Evolutionary conservation across 768 basidiomycete species (phyloP).

Genomic region (Mycena chlorophos): DNA sequence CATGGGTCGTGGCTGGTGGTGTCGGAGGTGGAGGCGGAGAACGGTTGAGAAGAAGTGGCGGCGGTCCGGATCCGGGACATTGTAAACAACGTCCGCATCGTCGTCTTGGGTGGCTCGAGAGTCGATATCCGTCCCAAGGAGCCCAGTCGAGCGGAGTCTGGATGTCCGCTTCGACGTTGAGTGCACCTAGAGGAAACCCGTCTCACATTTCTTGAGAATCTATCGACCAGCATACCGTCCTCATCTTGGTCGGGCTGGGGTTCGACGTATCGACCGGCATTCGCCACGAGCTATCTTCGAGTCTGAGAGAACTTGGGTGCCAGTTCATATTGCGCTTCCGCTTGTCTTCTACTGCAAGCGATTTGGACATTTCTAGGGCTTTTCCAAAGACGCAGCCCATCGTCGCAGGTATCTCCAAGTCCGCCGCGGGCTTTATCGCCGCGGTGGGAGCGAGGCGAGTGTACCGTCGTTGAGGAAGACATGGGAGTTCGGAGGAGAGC

Average conservation of each 20-base stretch:
- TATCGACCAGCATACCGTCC: constrained; percentile 56
- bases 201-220: background rate
- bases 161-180: constrained; percentile 66
- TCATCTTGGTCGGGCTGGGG: constrained; percentile 69
- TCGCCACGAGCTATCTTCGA: constrained; percentile 62
- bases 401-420: constrained; percentile 74
- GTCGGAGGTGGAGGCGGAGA: too few species aligned
- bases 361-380: constrained; percentile 63
- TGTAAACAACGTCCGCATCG: constrained; percentile 63
- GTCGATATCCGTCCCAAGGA: constrained; percentile 40
- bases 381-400: constrained; percentile 59
- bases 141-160: constrained; percentile 62
- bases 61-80: too few species aligned
- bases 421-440: constrained; percentile 65
- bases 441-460: constrained; percentile 42
- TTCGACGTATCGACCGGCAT: constrained; percentile 75
- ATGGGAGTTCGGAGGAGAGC: too few species aligned
- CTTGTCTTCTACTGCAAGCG: constrained; percentile 65
- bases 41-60: too few species aligned
- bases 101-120: constrained; percentile 34
- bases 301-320: constrained; percentile 53
- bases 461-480: background rate
- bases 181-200: constrained; percentile 51
- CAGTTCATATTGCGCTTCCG: constrained; percentile 51
- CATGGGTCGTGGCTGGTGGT: too few species aligned